These are phyloP conservation scores for Dictyostelium intermedium DNA, from an alignment of 78 protist species.

Conservation along the genomic window DNA sequence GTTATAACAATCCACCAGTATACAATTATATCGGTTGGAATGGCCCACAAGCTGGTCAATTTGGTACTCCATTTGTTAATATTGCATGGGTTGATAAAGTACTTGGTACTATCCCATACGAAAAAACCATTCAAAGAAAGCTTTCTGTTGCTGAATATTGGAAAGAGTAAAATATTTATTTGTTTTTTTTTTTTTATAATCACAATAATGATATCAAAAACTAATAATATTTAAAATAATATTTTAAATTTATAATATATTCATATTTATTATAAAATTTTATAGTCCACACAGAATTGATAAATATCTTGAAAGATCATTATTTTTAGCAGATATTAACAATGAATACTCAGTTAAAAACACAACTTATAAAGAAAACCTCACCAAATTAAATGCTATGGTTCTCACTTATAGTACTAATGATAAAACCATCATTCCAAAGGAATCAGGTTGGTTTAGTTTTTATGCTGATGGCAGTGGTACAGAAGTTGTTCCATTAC, in stretches of 20 bases:
- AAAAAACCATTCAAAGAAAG: conserved; percentile 6
- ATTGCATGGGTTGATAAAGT: conserved; percentile 60
- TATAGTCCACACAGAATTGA: conserved; percentile 15
- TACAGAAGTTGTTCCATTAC: conserved; percentile 35
- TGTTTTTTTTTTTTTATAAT: too few species aligned
- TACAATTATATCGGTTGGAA: conserved; percentile 78
- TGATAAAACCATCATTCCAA: conserved; percentile 71
- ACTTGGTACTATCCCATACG: conserved; percentile 35
- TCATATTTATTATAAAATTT: too few species aligned
- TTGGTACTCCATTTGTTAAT: conserved; percentile 61
- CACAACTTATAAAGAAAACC: conserved; percentile 48
- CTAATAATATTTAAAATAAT: neutral
- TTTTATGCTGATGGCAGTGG: conserved; percentile 54
- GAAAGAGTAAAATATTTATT: conserved; percentile 3
- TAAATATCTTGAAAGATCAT: conserved; percentile 20
- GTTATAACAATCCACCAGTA: conserved; percentile 76
- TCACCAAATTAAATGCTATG: conserved; percentile 35
- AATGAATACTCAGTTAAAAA: conserved; percentile 75
- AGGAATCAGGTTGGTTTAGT: conserved; percentile 72
- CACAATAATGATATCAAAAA: too few species aligned
- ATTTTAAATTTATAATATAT: too few species aligned
- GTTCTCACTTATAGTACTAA: conserved; percentile 37
- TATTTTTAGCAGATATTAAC: conserved; percentile 82
- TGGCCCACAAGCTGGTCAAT: conserved; percentile 87
- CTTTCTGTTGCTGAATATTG: conserved; percentile 51